A percentile compares a stretch with the other conserved stretches of the same genome.
Conservation (phyloP, 1,284 basidiomycete genomes). For the Boletellus deceptivus region DNA sequence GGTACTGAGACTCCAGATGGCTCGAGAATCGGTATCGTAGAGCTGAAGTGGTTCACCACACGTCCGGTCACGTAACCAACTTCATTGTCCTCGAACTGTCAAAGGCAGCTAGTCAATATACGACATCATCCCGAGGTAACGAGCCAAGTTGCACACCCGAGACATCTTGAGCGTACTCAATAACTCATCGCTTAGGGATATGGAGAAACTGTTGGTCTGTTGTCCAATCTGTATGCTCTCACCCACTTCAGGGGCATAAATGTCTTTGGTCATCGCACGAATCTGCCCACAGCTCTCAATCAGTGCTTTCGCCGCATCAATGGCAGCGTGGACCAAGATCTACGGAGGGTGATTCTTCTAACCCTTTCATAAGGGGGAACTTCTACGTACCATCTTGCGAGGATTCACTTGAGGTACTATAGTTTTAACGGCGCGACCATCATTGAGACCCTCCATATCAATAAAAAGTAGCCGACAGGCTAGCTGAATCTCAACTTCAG, state of each 20-base stretch:
- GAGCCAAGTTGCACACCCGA: conserved; percentile 53
- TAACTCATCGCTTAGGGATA: conserved; percentile 89
- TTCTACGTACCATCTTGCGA: conserved; percentile 74
- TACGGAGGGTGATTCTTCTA: conserved; percentile 33
- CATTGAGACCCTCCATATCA: conserved; percentile 94
- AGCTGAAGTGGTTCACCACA: conserved; percentile 78
- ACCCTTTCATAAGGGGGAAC: conserved; percentile 3
- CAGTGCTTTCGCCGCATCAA: conserved; percentile 66
- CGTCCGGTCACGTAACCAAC: conserved; percentile 89
- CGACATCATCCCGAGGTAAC: not conserved
- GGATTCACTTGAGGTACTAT: conserved; percentile 97
- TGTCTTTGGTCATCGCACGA: conserved; percentile 86
- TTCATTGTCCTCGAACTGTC: conserved; percentile 94
- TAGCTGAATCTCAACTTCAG: conserved; percentile 72
- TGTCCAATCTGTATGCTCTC: conserved; percentile 90
- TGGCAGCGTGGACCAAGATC: conserved; percentile 85
- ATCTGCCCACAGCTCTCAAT: conserved; percentile 80
- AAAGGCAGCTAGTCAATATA: conserved; percentile 7
- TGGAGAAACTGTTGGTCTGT: conserved; percentile 92
- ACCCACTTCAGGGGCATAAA: conserved; percentile 74
- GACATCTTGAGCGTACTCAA: conserved; percentile 84
- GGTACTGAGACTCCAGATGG: conserved; percentile 42
- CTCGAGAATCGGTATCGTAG: conserved; percentile 70
- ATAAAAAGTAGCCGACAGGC: conserved; percentile 87
- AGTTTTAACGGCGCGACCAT: conserved; percentile 94